These are phyloP conservation scores for Candida hungchunana DNA, from an alignment of 805 yeast genomes.

Conservation along the genomic window DNA sequence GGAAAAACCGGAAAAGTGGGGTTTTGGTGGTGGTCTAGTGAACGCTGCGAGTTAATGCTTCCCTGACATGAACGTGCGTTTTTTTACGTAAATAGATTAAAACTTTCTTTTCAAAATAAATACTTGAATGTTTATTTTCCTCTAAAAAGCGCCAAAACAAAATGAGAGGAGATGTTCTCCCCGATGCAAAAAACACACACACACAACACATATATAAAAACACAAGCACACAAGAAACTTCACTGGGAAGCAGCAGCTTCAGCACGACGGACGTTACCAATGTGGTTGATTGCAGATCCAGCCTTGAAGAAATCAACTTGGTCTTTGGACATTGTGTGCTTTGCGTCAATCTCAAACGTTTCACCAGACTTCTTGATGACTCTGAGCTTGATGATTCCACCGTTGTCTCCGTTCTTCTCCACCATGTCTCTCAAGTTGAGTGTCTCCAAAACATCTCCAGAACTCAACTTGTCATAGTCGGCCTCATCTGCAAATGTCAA, in stretches of 20 bases:
- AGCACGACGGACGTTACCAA: slow-evolving; percentile 54
- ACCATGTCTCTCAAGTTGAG: slow-evolving; percentile 71
- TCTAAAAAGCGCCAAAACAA: too few relatives aligned
- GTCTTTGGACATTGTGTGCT: slow-evolving; percentile 96
- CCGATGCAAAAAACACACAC: too few relatives aligned
- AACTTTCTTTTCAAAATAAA: too few relatives aligned
- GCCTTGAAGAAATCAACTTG: slow-evolving; percentile 96
- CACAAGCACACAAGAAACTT: too few relatives aligned
- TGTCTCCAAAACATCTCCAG: slow-evolving; percentile 79
- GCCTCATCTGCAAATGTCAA: slow-evolving; percentile 84
- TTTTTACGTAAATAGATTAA: too few relatives aligned
- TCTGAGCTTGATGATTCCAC: slow-evolving; percentile 68
- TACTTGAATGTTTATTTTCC: too few relatives aligned
- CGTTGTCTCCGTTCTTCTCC: slow-evolving; percentile 79
- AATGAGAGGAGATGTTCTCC: too few relatives aligned
- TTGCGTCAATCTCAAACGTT: slow-evolving; percentile 63
- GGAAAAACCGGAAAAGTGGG: too few relatives aligned
- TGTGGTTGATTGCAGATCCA: slow-evolving; percentile 93
- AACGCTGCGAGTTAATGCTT: too few relatives aligned
- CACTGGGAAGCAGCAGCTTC: slow-evolving; percentile 24
- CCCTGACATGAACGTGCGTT: too few relatives aligned
- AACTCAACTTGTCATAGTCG: slow-evolving; percentile 77
- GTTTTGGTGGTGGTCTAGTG: too few relatives aligned
- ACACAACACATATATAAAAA: too few relatives aligned
- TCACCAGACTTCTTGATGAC: slow-evolving; percentile 76